phyloP scores from a whole-genome alignment of 495 filamentous ascomycete genomes.

The Penicillium soppii region DNA sequence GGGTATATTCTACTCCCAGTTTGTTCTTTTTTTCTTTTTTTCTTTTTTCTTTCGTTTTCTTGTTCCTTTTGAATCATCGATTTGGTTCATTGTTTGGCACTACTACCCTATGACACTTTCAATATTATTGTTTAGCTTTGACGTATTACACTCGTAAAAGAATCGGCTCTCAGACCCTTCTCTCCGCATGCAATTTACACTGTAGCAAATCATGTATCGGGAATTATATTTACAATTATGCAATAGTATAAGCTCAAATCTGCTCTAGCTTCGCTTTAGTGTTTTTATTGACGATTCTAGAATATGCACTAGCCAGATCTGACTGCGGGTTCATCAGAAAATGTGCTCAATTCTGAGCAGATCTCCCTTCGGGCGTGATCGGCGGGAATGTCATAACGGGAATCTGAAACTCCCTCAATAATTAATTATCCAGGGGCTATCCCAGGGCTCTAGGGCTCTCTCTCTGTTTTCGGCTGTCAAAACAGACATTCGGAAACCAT shows the following conservation, averaged over 20 bases:
- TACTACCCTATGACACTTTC: slow-evolving; percentile 7
- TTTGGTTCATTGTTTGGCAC: neutral
- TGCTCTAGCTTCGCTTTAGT: neutral
- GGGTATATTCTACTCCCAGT: neutral
- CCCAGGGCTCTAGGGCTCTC: too few relatives aligned
- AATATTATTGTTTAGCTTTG: neutral
- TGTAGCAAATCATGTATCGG: too few relatives aligned
- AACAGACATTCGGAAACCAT: neutral
- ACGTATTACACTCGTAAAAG: neutral
- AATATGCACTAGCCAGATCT: too few relatives aligned
- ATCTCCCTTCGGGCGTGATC: slow-evolving; percentile 10
- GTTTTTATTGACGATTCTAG: too few relatives aligned
- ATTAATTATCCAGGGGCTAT: too few relatives aligned
- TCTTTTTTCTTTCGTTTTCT: neutral
- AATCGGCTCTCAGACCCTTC: too few relatives aligned
- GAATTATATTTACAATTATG: too few relatives aligned
- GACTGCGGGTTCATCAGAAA: too few relatives aligned
- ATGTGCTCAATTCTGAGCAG: slow-evolving; percentile 34
- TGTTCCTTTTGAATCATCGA: neutral
- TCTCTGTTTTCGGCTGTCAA: slow-evolving; percentile 4
- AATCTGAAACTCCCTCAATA: slow-evolving; percentile 2
- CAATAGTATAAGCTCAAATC: slow-evolving; percentile 1
- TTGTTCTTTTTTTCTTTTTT: neutral
- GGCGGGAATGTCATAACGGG: neutral
- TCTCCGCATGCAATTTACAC: too few relatives aligned